Evolutionary conservation across 257 asterid genomes (phyloP).

Genomic region (Salvia miltiorrhiza): DNA sequence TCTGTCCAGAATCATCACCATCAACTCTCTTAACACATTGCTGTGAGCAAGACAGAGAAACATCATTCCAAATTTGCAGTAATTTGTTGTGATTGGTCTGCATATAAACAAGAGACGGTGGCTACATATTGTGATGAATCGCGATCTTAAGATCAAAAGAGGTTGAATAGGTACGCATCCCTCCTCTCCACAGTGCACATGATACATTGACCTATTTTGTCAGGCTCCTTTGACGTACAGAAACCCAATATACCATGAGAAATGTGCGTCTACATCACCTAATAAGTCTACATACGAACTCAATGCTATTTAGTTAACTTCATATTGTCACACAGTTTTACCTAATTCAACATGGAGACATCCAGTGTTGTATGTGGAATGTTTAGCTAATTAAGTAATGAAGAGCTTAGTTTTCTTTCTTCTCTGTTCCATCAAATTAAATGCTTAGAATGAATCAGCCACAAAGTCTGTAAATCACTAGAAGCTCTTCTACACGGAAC

Average conservation of each 20-base stretch:
- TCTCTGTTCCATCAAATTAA: neutral
- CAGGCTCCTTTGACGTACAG: neutral
- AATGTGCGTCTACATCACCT: neutral
- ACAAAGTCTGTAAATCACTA: neutral
- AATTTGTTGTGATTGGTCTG: neutral
- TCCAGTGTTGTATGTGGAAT: neutral
- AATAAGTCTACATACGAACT: neutral
- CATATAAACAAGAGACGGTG: neutral
- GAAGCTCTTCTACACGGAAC: neutral
- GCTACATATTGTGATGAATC: neutral
- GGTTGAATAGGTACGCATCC: too few relatives aligned
- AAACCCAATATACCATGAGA: neutral
- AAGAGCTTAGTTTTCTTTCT: neutral
- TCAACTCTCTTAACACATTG: conserved; percentile 26
- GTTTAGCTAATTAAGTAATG: neutral
- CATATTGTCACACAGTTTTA: neutral
- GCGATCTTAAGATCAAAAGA: too few relatives aligned
- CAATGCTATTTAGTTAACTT: neutral
- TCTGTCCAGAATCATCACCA: conserved; percentile 30
- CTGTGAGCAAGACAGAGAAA: neutral
- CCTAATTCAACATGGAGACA: neutral
- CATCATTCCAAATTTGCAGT: neutral
- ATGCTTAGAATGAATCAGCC: neutral
- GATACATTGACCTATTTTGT: neutral
- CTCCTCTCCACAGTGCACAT: neutral